Base-by-base conservation (phyloP, 441 rosid species). In the Breynia disticha region DNA sequence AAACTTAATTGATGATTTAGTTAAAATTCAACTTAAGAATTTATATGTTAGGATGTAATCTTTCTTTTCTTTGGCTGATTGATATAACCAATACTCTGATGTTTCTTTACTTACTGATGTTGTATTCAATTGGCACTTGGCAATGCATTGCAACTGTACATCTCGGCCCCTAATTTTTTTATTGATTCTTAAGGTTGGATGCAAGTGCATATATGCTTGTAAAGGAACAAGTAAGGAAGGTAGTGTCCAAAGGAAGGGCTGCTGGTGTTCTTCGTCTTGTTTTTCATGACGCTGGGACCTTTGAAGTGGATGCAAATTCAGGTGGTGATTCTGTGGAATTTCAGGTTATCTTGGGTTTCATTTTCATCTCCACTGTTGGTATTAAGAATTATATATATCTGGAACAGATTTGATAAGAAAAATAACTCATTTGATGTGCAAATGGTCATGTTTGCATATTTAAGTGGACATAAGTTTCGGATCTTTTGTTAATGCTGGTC, bases 251-350 rank as follows among this genome's bases (percentile, higher is more conserved):
- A 67, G 86, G 79, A 17, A 90, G 83, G 66, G 96, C 97, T 57
- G 86, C 96, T 37, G 96, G 96, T 43, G 84, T 90, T 60, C 97
- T 87, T 75, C 96, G 97, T 60, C 80, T 90, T 59, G 97, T 78
- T 52, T 90, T 90, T 75, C 97, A 90, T 76, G 97, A 90, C 66
- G 97, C 93, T 16, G 97, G 95, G 65, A 87, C 97, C 50, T 90
- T 76, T 67, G 93, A 83, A 19, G 51, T 72, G 46, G 67, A 67
- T 58, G 77, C 65, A 41, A 67, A 71, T 55, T 71, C 85, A 57
- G 97, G 97, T 85, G 63, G 5, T 20, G 45, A 16, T 52, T 19
- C 9, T 21, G 15, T 41, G 64, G 3, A 37, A 46, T 15, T 17
- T 19, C 6, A 17, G 13, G 11, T 11, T 2, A 47, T 19, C 5